These are phyloP conservation scores for Multifurca ochricompacta DNA, from an alignment of 768 basidiomycete genomes.

Conservation along the genomic window DNA sequence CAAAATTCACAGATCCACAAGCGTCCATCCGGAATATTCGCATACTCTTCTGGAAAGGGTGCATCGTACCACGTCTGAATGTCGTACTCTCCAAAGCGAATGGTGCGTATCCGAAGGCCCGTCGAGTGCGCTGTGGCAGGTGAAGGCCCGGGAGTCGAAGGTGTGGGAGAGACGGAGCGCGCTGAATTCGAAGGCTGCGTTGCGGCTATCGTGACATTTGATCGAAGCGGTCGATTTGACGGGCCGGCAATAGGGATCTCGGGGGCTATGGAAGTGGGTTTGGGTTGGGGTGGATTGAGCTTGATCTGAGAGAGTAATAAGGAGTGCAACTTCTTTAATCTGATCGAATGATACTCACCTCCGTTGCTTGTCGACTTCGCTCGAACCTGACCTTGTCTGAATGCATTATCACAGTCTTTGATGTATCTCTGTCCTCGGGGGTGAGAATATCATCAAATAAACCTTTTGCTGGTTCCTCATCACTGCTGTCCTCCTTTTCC, in stretches of 20 bases:
- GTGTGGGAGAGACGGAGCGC: constrained; percentile 29
- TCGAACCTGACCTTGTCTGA: constrained; percentile 69
- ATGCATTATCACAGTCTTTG: constrained; percentile 53
- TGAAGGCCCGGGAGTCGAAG: constrained; percentile 30
- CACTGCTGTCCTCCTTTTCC: constrained; percentile 46
- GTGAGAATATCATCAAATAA: constrained; percentile 81
- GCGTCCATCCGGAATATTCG: constrained; percentile 81
- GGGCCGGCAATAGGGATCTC: constrained; percentile 44
- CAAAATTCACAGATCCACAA: constrained; percentile 99
- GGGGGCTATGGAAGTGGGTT: constrained; percentile 38
- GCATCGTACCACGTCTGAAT: constrained; percentile 99
- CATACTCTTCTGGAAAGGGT: constrained; percentile 97
- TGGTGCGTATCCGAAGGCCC: constrained; percentile 68
- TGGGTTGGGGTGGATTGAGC: constrained; percentile 33
- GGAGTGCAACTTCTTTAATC: not conserved
- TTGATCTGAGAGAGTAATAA: not conserved
- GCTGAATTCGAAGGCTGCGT: constrained; percentile 24
- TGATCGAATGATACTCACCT: constrained; percentile 42
- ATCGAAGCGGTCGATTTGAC: constrained; percentile 57
- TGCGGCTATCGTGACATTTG: constrained; percentile 36
- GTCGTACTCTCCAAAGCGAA: constrained; percentile 86
- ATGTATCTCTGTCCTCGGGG: constrained; percentile 61
- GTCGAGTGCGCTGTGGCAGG: constrained; percentile 21
- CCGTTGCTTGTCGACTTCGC: constrained; percentile 58
- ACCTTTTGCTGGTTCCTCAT: constrained; percentile 46